A percentile compares a stretch with the other conserved stretches of the same genome.
These are phyloP conservation scores for Vanrija sp. DNA, from an alignment of 1,284 basidiomycete genomes.

Conservation along the genomic window DNA sequence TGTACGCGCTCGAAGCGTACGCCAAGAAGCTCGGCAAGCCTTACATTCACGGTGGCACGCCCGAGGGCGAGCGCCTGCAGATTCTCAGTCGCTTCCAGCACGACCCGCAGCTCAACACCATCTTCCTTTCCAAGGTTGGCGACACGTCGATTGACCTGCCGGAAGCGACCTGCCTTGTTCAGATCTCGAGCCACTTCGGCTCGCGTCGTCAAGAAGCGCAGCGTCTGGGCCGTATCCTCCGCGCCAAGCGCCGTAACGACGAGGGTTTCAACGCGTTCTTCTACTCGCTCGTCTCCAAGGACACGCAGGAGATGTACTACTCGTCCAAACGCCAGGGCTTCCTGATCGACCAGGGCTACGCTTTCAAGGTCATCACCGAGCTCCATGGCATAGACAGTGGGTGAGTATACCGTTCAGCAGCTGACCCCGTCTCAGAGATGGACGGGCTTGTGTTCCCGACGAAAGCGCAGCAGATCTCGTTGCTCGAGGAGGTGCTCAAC, in stretches of 20 bases:
- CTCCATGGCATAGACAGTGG: conserved; percentile 77
- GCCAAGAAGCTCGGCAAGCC: conserved; percentile 90
- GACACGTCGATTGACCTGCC: conserved; percentile 99
- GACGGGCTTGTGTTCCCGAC: conserved; percentile 89
- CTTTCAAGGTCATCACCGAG: conserved; percentile 87
- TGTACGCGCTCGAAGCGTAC: conserved; percentile 94
- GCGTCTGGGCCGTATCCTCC: conserved; percentile 87
- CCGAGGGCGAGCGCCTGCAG: conserved; percentile 92
- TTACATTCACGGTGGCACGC: conserved; percentile 95
- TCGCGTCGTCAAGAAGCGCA: conserved; percentile 98
- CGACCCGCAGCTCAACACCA: conserved; percentile 93
- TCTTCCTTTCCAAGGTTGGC: conserved; percentile 98
- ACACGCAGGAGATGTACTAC: conserved; percentile 99
- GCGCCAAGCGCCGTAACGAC: conserved; percentile 96
- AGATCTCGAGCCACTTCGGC: conserved; percentile 99
- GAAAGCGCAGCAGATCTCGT: conserved; percentile 88
- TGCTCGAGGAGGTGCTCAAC: conserved; percentile 85
- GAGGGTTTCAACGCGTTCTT: conserved; percentile 99
- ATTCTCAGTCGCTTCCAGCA: conserved; percentile 95
- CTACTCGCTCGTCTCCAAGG: conserved; percentile 97
- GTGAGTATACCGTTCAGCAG: too few relatives aligned
- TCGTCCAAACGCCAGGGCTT: conserved; percentile 99
- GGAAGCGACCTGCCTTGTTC: conserved; percentile 97
- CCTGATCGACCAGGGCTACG: conserved; percentile 69
- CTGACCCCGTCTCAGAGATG: conserved; percentile 49